Base-by-base conservation (phyloP, 2,329 filamentous ascomycete genomes). In the Colletotrichum lentis region DNA sequence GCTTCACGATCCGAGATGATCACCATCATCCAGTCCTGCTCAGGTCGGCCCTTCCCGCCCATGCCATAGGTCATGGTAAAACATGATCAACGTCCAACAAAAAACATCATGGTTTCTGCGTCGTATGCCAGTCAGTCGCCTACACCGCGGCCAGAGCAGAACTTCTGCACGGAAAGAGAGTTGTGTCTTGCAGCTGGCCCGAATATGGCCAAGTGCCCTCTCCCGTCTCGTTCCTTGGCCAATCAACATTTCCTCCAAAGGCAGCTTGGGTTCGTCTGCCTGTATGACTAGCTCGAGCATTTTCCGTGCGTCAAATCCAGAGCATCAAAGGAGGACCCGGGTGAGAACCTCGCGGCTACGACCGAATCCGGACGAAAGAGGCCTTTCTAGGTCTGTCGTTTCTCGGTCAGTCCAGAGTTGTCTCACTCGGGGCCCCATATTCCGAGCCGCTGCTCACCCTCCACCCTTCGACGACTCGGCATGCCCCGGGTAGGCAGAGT, bases 281-380 rank as follows among this genome's bases (percentile, higher is more conserved):
- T 46, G 27, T 31, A 7, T 31, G 41, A 52, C 49, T 35, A 57
- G 41, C 54, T 46, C 3, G n/a, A 31, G 41, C 22, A 46, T 12
- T 57, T 31, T 18, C 27, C 27, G 27, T 31, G 27, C 1, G 27
- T 31, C 27, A 31, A 27, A 39, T 22, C 49, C n/a, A 10, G 20
- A 49, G 64, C 35, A 14, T 24, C 16, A 31, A 27, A 41, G 20
- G 37, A 49, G 47, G 50, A 39, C 47, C 2, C 27, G 27, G 7
- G 47, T 68, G 49, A 61, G 41, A 8, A 1, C 24, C 5, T 55
- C 11, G 20, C 35, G 39, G 35, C 27, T 41, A 43, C 16, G 39
- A 16, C 61, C 65, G 47, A 55, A 60, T 64, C 65, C 65, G 65
- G 61, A 55, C 61, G 55, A 39, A 49, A 54, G 16, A 54, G 55